phyloP scores from a whole-genome alignment of 495 filamentous ascomycete species.

The Usnea hakonensis region DNA sequence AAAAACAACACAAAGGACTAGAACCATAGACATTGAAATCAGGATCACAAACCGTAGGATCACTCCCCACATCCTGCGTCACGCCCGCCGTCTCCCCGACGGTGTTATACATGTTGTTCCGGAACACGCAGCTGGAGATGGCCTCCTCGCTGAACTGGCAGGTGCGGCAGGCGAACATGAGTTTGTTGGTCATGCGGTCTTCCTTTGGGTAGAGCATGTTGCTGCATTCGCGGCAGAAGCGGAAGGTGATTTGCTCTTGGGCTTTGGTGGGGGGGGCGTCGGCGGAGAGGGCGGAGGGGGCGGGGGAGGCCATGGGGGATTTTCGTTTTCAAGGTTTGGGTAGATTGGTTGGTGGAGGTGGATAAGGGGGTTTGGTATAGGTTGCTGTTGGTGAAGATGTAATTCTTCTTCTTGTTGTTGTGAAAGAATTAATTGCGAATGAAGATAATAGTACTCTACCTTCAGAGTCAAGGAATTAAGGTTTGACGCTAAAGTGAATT shows the following conservation, averaged over 20 bases:
- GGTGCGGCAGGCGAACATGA: conserved; percentile 78
- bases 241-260: conserved; percentile 79
- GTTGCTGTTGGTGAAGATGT: neutral
- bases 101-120: conserved; percentile 80
- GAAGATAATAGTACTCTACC: no score
- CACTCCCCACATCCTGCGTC: conserved; percentile 88
- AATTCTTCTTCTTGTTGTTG: neutral
- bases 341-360: neutral
- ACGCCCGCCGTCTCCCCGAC: conserved; percentile 95
- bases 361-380: neutral
- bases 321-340: neutral
- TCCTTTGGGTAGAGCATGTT: conserved; percentile 98
- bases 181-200: conserved; percentile 55
- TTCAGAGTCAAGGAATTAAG: no score
- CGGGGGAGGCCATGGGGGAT: conserved; percentile 43
- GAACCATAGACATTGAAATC: conserved; percentile 26
- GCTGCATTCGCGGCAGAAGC: conserved; percentile 95
- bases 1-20: no score
- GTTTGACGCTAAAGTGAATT: no score
- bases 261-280: conserved; percentile 35
- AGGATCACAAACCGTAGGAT: conserved; percentile 86
- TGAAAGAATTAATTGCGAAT: no score
- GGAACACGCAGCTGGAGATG: conserved; percentile 79
- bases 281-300: conserved; percentile 46
- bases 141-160: conserved; percentile 84